Evolutionary conservation across 2,329 filamentous ascomycete species (phyloP).

Genomic region (Ploettnerulaceae sp.): DNA sequence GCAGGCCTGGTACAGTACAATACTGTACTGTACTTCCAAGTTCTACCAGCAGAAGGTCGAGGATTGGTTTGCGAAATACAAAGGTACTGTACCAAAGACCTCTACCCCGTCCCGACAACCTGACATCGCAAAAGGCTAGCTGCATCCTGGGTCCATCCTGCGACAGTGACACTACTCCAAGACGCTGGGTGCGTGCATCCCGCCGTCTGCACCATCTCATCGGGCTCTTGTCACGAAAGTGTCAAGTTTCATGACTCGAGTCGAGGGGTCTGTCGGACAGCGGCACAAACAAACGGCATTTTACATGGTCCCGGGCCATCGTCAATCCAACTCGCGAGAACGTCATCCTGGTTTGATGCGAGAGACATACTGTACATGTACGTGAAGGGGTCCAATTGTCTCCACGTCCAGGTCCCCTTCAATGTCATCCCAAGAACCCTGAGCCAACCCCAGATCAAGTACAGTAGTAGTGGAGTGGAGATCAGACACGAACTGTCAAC

Average conservation of each 20-base stretch:
- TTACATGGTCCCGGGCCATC: slow-evolving; percentile 7
- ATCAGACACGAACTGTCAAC: no score
- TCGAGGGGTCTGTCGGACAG: slow-evolving; percentile 10
- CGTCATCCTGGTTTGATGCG: no score
- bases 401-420: no score
- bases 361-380: slow-evolving; percentile 8
- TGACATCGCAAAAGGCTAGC: slow-evolving; percentile 5
- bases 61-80: no score
- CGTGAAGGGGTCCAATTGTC: no score
- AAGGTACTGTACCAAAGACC: no score
- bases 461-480: no score
- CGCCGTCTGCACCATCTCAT: slow-evolving; percentile 12
- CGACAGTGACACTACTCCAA: slow-evolving; percentile 5
- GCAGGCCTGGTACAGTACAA: neutral
- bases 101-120: neutral
- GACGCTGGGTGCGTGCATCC: slow-evolving; percentile 3
- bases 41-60: neutral
- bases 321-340: no score
- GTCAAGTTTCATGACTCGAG: slow-evolving; percentile 23
- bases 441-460: neutral
- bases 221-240: slow-evolving; percentile 14
- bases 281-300: slow-evolving; percentile 13
- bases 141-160: slow-evolving; percentile 1
- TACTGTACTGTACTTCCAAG: neutral
- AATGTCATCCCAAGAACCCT: neutral